A percentile compares a stretch with the other conserved stretches of the same genome.
Evolutionary conservation across 169 alveolate species (phyloP).

Genomic region (Plasmodium yoelii): DNA sequence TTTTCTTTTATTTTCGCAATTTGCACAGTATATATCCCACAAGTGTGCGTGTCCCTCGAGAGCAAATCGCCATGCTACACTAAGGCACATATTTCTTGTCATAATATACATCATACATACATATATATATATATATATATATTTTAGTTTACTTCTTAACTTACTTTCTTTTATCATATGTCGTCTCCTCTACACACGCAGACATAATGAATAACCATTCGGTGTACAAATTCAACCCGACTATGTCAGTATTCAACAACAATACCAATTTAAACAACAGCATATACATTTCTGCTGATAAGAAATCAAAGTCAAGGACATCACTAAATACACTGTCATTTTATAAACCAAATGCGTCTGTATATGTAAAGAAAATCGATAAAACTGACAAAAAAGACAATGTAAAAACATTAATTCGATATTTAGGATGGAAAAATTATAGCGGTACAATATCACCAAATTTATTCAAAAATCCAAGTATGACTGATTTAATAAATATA

Average conservation of each 20-base stretch:
- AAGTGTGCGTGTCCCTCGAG: too few species aligned
- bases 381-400: slow-evolving; percentile 74
- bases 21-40: too few species aligned
- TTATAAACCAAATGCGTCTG: slow-evolving; percentile 69
- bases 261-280: slow-evolving; percentile 48
- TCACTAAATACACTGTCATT: slow-evolving; percentile 62
- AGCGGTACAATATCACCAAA: slow-evolving; percentile 72
- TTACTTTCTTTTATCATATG: not conserved
- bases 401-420: slow-evolving; percentile 75
- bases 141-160: not conserved
- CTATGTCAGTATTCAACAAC: slow-evolving; percentile 65
- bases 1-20: too few species aligned
- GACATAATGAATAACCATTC: slow-evolving; percentile 72
- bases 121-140: too few species aligned
- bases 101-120: too few species aligned
- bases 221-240: slow-evolving; percentile 68
- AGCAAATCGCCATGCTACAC: too few species aligned
- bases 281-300: slow-evolving; percentile 62
- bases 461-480: slow-evolving; percentile 73
- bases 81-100: too few species aligned
- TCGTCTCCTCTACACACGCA: not conserved
- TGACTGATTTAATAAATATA: slow-evolving; percentile 75
- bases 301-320: slow-evolving; percentile 58
- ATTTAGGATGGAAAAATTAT: slow-evolving; percentile 75
- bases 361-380: slow-evolving; percentile 66